Base-by-base conservation (phyloP, 2,329 filamentous ascomycete genomes). In the Nothophoma quercina region DNA sequence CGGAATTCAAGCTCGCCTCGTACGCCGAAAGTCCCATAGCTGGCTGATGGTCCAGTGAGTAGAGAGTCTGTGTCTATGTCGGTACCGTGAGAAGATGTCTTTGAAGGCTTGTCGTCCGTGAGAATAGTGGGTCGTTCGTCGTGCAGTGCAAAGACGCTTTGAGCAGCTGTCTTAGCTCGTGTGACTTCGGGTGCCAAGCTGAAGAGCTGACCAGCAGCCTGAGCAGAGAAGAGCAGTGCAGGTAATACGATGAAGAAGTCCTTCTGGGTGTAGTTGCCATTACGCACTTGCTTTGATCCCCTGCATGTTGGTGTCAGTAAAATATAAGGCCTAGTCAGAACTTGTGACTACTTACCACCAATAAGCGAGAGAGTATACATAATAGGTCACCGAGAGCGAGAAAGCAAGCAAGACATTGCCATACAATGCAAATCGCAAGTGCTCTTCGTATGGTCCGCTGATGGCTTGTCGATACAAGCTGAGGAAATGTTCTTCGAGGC, bases 321-420 rank as follows among this genome's bases (percentile, higher is more conserved):
- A 47, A 23, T 45, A 47, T 18, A 4, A 10, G n/a, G n/a, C 16
- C 63, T 60, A 18, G 21, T 51, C 23, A 35, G 59, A 35, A 59
- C n/a, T n/a, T n/a, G n/a, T n/a, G n/a, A n/a, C n/a, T 65, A 57
- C 60, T 55, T 56, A 63, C 77, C 78, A 80, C 77, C 77, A 80
- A 60, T 80, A 80, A 21, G 78, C 78, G 25, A 80, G 59, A 25
- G 78, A 78, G 52, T 80, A 79, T 1, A 79, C 75, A 56, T 79
- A 79, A 55, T 79, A 79, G 0, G 77, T 78, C 15, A 79, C 70
- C 1, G 77, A 74, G 19, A 79, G 67, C 4, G 77, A 78, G 40
- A 79, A 74, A 1, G 77, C 76, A 16, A 80, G 70, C 12, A 79
- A 47, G 2, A 73, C 68, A 33, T 79, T 80, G 1, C 75, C 74